These are phyloP conservation scores for Alnus glutinosa DNA, from an alignment of 306 rosid genomes.

Conservation along the genomic window DNA sequence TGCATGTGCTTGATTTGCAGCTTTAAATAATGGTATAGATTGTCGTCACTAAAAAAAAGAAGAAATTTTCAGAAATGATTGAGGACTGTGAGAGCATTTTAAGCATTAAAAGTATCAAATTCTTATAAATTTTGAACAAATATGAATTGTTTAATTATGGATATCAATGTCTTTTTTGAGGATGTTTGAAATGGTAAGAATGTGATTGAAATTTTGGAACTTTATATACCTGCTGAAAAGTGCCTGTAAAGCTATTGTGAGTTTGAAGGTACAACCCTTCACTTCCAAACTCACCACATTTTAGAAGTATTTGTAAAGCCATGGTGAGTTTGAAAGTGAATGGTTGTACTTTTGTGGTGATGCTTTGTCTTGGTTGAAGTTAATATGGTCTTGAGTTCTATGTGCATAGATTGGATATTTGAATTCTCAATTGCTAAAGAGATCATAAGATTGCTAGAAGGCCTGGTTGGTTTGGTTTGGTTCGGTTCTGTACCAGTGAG, in stretches of 20 bases:
- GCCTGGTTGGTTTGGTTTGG: conserved; percentile 2
- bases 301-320: neutral
- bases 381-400: neutral
- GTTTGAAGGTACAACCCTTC: neutral
- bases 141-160: neutral
- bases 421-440: neutral
- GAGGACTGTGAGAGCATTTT: conserved; percentile 2
- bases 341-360: neutral
- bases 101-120: neutral
- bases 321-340: neutral
- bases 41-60: neutral
- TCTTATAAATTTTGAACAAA: neutral
- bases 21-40: neutral
- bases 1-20: neutral
- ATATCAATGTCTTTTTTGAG: neutral
- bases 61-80: neutral
- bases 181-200: neutral
- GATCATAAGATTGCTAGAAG: neutral
- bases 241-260: neutral
- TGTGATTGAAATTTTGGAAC: conserved; percentile 3
- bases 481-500: neutral
- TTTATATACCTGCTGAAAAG: neutral
- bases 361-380: neutral
- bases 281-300: too few species aligned
- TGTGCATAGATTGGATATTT: neutral